phyloP scores from a whole-genome alignment of 495 filamentous ascomycete species.

The Penicillium goetzii region DNA sequence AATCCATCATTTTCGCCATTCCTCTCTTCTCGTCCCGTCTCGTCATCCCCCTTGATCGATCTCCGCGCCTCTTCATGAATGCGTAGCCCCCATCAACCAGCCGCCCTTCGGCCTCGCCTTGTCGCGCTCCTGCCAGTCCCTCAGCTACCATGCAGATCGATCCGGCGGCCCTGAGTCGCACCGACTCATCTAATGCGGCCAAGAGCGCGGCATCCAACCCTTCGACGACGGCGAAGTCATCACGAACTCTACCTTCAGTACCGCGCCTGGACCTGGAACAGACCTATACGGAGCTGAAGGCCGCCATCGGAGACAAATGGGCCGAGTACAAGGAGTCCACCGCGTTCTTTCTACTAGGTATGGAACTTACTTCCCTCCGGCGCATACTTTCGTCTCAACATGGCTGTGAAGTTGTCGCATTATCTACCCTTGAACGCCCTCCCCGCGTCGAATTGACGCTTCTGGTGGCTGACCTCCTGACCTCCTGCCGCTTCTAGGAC shows the following conservation, averaged over 20 bases:
- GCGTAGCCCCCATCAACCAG: conserved; percentile 37
- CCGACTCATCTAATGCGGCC: conserved; percentile 63
- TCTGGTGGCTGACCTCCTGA: conserved; percentile 26
- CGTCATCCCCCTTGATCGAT: conserved; percentile 19
- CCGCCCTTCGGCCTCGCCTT: conserved; percentile 48
- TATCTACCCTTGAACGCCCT: conserved; percentile 1
- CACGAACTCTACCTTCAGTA: conserved; percentile 65
- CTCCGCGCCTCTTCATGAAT: conserved; percentile 43
- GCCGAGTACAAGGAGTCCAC: conserved; percentile 82
- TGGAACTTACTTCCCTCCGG: conserved; percentile 28
- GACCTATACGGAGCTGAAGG: conserved; percentile 83
- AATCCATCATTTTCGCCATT: conserved; percentile 26
- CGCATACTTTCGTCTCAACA: conserved; percentile 11
- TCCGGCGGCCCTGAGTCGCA: conserved; percentile 78
- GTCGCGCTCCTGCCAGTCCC: conserved; percentile 47
- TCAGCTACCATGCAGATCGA: conserved; percentile 79
- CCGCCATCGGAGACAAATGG: conserved; percentile 84
- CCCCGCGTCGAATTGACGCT: conserved; percentile 17
- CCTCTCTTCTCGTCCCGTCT: conserved; percentile 30
- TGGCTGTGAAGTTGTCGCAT: neutral
- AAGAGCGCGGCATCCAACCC: conserved; percentile 64
- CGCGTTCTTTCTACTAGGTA: conserved; percentile 80
- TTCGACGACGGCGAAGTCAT: conserved; percentile 56
- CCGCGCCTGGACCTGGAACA: conserved; percentile 91
- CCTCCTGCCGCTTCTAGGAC: conserved; percentile 55